Percentiles rank a stretch among this genome's conserved stretches.
Evolutionary conservation across 495 filamentous ascomycete species (phyloP).

Genomic region (Aspergillus sparsus): DNA sequence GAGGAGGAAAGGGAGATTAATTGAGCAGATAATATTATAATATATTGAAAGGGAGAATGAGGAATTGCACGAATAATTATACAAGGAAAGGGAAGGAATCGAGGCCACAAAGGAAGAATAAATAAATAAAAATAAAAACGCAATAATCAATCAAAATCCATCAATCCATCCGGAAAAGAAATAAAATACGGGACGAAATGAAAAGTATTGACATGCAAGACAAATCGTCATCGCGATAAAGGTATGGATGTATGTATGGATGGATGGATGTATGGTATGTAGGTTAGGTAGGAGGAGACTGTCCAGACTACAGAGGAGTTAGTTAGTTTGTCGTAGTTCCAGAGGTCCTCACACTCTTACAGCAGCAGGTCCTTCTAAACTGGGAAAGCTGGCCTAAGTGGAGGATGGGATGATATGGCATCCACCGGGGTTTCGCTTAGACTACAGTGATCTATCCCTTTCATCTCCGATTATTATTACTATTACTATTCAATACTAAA

Average conservation of each 20-base stretch:
- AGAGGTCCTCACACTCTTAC: no score
- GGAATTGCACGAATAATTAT: no score
- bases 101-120: no score
- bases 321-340: no score
- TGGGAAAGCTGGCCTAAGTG: slow-evolving; percentile 18
- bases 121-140: no score
- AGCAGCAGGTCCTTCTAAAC: slow-evolving; percentile 14
- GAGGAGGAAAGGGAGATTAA: no score
- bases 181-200: background rate
- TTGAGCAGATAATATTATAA: background rate
- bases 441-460: slow-evolving; percentile 28
- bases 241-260: background rate
- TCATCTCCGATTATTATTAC: slow-evolving; percentile 29
- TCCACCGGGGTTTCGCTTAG: slow-evolving; percentile 28
- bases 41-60: background rate
- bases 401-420: slow-evolving; percentile 30
- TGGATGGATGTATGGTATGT: no score
- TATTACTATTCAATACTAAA: background rate
- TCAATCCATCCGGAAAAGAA: no score
- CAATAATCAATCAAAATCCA: no score
- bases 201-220: slow-evolving; percentile 9
- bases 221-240: slow-evolving; percentile 22
- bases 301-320: no score
- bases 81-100: no score
- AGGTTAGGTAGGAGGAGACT: no score